phyloP scores from a whole-genome alignment of 306 rosid genomes.

The Castanospermum australe region DNA sequence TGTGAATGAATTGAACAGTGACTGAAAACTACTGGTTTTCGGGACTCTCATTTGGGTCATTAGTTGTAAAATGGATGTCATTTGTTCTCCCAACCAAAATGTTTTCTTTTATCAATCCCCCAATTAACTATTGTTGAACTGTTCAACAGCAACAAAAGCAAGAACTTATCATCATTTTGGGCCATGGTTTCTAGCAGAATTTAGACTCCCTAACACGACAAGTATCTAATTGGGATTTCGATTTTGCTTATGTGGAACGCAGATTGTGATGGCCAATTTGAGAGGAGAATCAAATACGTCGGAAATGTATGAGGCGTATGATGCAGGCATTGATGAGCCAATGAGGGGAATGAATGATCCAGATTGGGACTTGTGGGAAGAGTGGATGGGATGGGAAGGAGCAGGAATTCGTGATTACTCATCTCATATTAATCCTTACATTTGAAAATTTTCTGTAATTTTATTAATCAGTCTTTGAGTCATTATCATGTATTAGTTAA shows the following conservation, averaged over 20 bases:
- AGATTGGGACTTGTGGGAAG: slow-evolving; percentile 86
- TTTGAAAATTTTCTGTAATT: slow-evolving; percentile 29
- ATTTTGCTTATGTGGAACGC: slow-evolving; percentile 4
- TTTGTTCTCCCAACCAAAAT: neutral
- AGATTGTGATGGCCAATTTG: slow-evolving; percentile 71
- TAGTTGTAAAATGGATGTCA: neutral
- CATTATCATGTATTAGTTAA: neutral
- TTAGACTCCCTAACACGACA: no score
- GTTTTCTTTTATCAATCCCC: neutral
- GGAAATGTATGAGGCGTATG: slow-evolving; percentile 33
- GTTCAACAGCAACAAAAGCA: slow-evolving; percentile 3
- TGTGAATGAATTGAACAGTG: neutral
- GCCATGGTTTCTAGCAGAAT: neutral
- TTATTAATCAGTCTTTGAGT: neutral
- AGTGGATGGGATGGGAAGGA: slow-evolving; percentile 99
- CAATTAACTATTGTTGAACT: neutral
- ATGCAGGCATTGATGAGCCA: slow-evolving; percentile 47
- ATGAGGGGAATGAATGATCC: slow-evolving; percentile 65
- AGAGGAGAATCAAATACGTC: slow-evolving; percentile 46
- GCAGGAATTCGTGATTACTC: slow-evolving; percentile 89
- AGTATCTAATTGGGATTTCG: neutral
- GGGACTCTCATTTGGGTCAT: neutral
- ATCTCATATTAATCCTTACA: slow-evolving; percentile 80
- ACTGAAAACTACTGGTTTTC: neutral
- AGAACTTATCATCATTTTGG: neutral